Conservation (phyloP, 148 eudicot genomes). For the Oxyria digyna region DNA sequence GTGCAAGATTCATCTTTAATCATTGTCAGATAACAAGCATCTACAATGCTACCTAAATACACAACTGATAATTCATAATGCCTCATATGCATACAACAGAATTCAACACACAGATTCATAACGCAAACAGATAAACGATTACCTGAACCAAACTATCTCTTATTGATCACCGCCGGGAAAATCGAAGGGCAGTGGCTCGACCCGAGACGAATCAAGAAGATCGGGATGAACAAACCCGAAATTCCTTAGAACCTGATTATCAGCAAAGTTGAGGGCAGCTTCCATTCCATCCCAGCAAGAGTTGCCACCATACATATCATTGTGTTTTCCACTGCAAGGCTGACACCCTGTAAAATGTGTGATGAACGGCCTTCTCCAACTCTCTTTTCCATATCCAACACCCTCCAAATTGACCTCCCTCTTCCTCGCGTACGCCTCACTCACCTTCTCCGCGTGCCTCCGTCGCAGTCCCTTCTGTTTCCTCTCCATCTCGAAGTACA, state of each 20-base stretch:
- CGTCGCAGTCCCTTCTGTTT: slow-evolving; percentile 25
- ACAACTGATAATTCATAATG: neutral
- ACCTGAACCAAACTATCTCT: neutral
- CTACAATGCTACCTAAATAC: neutral
- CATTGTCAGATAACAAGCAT: neutral
- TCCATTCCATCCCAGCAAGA: slow-evolving; percentile 56
- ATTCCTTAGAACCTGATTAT: slow-evolving; percentile 66
- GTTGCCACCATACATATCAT: slow-evolving; percentile 36
- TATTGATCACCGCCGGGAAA: neutral
- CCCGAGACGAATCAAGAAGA: slow-evolving; percentile 32
- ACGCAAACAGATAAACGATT: neutral
- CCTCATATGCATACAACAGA: neutral
- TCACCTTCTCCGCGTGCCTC: slow-evolving; percentile 59
- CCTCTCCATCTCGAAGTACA: slow-evolving; percentile 26
- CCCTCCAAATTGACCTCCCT: slow-evolving; percentile 22
- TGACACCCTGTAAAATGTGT: slow-evolving; percentile 93
- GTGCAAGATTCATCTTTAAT: neutral
- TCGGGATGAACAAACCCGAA: slow-evolving; percentile 53
- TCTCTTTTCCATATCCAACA: slow-evolving; percentile 25
- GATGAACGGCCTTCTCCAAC: slow-evolving; percentile 65
- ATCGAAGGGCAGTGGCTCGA: slow-evolving; percentile 23
- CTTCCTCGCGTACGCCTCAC: slow-evolving; percentile 26
- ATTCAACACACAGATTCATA: neutral
- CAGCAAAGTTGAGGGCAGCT: slow-evolving; percentile 61
- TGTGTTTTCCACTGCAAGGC: slow-evolving; percentile 77